Percentiles rank a stretch among this genome's conserved stretches.
These are phyloP conservation scores for Orbilia javanica DNA, from an alignment of 2,329 filamentous ascomycete genomes.

Conservation along the genomic window DNA sequence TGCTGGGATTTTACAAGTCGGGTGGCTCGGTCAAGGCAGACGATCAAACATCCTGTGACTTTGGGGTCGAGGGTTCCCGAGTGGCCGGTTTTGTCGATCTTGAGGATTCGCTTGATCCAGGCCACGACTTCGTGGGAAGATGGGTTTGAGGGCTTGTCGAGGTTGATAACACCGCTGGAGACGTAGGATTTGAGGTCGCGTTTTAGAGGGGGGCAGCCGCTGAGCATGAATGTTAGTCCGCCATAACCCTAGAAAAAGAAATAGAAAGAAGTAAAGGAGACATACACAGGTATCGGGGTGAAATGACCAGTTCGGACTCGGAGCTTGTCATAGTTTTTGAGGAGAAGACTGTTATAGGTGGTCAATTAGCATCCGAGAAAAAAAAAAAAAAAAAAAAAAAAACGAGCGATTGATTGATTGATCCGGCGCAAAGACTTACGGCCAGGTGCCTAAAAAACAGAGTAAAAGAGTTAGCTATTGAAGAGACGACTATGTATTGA, in stretches of 20 bases:
- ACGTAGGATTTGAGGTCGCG: slow-evolving; percentile 98
- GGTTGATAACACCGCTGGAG: slow-evolving; percentile 97
- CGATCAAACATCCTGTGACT: slow-evolving; percentile 94
- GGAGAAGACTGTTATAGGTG: slow-evolving; percentile 71
- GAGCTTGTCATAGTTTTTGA: slow-evolving; percentile 96
- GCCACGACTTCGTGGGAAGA: slow-evolving; percentile 99
- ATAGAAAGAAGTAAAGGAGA: background rate
- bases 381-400: background rate
- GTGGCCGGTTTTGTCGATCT: slow-evolving; percentile 96
- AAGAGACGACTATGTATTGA: background rate
- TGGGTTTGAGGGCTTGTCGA: slow-evolving; percentile 96
- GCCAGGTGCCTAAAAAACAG: slow-evolving; percentile 71
- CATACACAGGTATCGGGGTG: slow-evolving; percentile 81
- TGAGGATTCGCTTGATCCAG: slow-evolving; percentile 98
- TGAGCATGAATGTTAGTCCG: slow-evolving; percentile 63
- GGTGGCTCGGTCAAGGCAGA: slow-evolving; percentile 95
- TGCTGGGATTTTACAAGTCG: slow-evolving; percentile 99
- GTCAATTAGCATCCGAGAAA: slow-evolving; percentile 8
- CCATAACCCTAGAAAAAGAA: background rate
- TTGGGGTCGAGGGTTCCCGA: slow-evolving; percentile 98
- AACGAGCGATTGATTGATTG: slow-evolving; percentile 4
- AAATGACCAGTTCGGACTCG: slow-evolving; percentile 95
- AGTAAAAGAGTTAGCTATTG: slow-evolving; percentile 22
- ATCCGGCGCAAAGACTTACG: slow-evolving; percentile 64
- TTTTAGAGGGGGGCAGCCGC: slow-evolving; percentile 89